Evolutionary conservation across 2,329 filamentous ascomycete genomes (phyloP), one percentile per base, ranked within the genome.

Genomic region (Aureobasidium sp.): DNA sequence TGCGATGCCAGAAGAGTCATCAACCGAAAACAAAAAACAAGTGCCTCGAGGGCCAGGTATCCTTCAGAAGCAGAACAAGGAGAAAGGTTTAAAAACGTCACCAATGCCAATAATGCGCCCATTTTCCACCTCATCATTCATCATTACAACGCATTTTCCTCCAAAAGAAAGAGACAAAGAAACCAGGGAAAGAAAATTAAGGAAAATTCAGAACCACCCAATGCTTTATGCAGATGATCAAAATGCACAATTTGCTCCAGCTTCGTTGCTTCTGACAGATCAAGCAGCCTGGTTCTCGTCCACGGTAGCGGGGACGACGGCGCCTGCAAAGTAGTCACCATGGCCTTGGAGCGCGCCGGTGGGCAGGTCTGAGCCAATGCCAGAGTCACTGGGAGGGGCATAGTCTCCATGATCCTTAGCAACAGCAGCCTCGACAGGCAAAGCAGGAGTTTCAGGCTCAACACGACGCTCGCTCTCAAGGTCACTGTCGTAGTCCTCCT

Each of bases 311-410:
- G 54, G 54, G 21, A 58, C 32, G 21, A 58, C 32, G 4, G 54
- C 54, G n/a, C 32, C 57, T 8, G 45, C 57, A 14, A 59, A 59
- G 57, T 59, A 59, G n/a, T 59, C 57, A 14, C 32, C 64, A 16
- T 59, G 59, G 61, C 62, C 51, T 8, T 58, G 54, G 62, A 64
- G 32, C 60, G 62, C 65, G 25, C 68, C 71, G 37, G 72, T 74
- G 36, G 72, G 73, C 64, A 73, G 67, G 59, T 74, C 72, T 34
- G 72, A 73, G 30, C 73, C 73, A 39, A 75, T 64, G n/a, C 72
- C 73, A 70, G 72, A 74, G 67, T 75, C 73, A 58, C 71, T 74
- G 5, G 72, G 71, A 25, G 71, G 71, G 36, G 71, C 70, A 55
- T 67, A 74, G 13, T 61, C 61, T 5, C 63, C 51, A 5, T 64